These are phyloP conservation scores for Aspergillus carbonarius DNA, from an alignment of 2,329 filamentous ascomycete genomes.

Conservation along the genomic window DNA sequence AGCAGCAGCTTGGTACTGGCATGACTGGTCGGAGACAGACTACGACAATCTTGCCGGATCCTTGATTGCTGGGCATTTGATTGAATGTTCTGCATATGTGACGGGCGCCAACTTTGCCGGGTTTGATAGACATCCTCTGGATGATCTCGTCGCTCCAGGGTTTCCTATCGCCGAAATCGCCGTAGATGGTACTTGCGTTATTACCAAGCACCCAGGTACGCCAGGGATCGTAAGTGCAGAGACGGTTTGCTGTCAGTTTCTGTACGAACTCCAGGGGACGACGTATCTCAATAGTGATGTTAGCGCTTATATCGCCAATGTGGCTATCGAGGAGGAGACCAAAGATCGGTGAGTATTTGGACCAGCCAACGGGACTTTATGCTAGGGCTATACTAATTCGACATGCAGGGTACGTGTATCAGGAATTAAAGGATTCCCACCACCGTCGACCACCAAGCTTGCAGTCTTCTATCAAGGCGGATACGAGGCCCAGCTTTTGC, in stretches of 20 bases:
- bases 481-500: constrained; percentile 47
- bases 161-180: constrained; percentile 54
- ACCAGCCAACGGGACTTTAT: no score
- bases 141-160: constrained; percentile 45
- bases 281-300: constrained; percentile 52
- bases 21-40: constrained; percentile 51
- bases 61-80: constrained; percentile 54
- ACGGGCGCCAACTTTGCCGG: constrained; percentile 58
- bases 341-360: constrained; percentile 27
- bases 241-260: constrained; percentile 48
- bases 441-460: constrained; percentile 54
- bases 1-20: constrained; percentile 57
- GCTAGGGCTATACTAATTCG: background rate
- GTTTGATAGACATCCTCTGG: constrained; percentile 40
- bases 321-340: constrained; percentile 39
- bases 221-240: constrained; percentile 44
- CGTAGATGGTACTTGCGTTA: constrained; percentile 45
- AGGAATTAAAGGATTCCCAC: constrained; percentile 44
- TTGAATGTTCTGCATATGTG: constrained; percentile 57
- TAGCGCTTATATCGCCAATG: constrained; percentile 41
- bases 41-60: constrained; percentile 53
- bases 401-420: constrained; percentile 42
- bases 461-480: constrained; percentile 53
- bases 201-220: constrained; percentile 50
- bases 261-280: constrained; percentile 52